These are phyloP conservation scores for Lodderomyces pseudojiufengensis DNA, from an alignment of 1,139 yeast genomes.

Conservation along the genomic window DNA sequence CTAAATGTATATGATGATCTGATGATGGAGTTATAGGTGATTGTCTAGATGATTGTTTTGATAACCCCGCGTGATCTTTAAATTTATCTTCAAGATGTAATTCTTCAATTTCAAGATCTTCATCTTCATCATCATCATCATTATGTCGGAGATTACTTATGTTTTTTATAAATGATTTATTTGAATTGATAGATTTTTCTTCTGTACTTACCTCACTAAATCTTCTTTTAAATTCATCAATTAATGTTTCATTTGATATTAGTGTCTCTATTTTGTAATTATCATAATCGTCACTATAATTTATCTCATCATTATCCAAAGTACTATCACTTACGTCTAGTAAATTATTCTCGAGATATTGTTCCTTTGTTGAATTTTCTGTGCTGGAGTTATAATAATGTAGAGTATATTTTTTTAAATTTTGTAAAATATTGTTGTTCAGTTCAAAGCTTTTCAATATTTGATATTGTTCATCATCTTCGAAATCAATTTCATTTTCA, in stretches of 20 bases:
- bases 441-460: too few species aligned
- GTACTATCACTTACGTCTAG: constrained; percentile 14
- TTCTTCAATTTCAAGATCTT: not conserved
- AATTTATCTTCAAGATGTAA: too few species aligned
- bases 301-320: constrained; percentile 11
- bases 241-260: constrained; percentile 13
- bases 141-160: constrained; percentile 35
- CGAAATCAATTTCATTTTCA: not conserved
- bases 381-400: too few species aligned
- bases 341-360: not conserved
- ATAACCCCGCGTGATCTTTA: not conserved
- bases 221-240: constrained; percentile 10
- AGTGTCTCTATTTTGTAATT: constrained; percentile 10
- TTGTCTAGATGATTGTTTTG: not conserved
- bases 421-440: too few species aligned
- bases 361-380: too few species aligned
- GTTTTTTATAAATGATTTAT: constrained; percentile 15
- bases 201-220: constrained; percentile 10
- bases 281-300: constrained; percentile 5
- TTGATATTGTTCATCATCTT: constrained; percentile 1
- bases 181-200: constrained; percentile 6
- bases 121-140: constrained; percentile 16
- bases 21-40: constrained; percentile 4
- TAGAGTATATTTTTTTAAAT: too few species aligned
- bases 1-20: constrained; percentile 6